Base-by-base conservation (phyloP, 768 basidiomycete species). In the Gloeopeniophorella convolvens region DNA sequence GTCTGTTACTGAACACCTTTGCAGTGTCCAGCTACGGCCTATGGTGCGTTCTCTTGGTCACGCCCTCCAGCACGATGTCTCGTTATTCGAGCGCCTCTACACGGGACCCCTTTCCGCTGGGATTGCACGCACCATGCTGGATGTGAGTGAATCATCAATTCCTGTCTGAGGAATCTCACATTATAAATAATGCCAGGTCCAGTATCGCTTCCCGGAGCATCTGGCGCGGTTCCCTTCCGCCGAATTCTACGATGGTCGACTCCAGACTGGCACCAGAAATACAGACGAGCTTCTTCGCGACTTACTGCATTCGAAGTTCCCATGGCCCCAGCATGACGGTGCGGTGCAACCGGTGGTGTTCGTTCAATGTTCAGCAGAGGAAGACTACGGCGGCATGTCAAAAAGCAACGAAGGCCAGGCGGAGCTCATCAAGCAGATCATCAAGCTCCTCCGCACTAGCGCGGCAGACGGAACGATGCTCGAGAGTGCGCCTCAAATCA, bases 11-110 rank as follows among this genome's bases (percentile, higher is more conserved):
- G 13, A 12, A 40, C 15, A 13, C 20, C 10, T 23, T 6, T 34
- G 33, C 50, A 85, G 83, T 50, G 81, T 83, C 20, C 83, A 85
- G 61, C 70, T 85, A 7, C 74, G 83, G 2, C 83, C 81, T 0
- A 83, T 76, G 0, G 83, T 84, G 15, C 67, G 73, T 48, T 72
- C 74, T 5, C 77, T 83, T 73, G 79, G 73, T 0, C 75, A 74
- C 46, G 72, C 72, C 0, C 65, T 84, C 3, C 66, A 78, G 55
- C 78, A 72, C 26, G 82, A 85, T 37, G 68, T 79, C 5, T 84
- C 83, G 4, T 66, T 84, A 15, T 63, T 85, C 34, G 82, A 85
- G 60, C 63, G 80, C 30, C 66, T 84, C 0, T 83, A 82, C 50
- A 74, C 67, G 0, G 69, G 71, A 0, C 59, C 62, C 7, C 45